A percentile compares a stretch with the other conserved stretches of the same genome.
Evolutionary conservation across 2,329 filamentous ascomycete genomes (phyloP).

Genomic region (Onygenales sp.): DNA sequence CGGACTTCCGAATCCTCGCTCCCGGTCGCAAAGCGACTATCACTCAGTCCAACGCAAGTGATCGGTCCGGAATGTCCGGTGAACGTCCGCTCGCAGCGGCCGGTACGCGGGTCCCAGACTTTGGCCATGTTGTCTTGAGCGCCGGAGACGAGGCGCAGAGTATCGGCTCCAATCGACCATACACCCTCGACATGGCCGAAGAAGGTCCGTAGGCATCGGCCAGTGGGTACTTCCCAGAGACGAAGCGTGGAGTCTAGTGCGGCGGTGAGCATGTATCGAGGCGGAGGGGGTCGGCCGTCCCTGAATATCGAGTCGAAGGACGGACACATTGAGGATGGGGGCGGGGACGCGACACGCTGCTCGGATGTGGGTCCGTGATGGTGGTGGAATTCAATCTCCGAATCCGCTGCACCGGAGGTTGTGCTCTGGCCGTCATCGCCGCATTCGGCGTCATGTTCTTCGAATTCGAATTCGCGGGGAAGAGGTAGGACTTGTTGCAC

Average conservation of each 20-base stretch:
- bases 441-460: conserved; percentile 53
- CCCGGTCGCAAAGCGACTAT: conserved; percentile 79
- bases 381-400: conserved; percentile 9
- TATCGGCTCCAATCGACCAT: conserved; percentile 86
- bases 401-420: conserved; percentile 10
- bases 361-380: conserved; percentile 1
- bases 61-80: conserved; percentile 85
- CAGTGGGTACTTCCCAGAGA: conserved; percentile 79
- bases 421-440: conserved; percentile 24
- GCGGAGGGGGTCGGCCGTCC: conserved; percentile 59
- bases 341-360: conserved; percentile 11
- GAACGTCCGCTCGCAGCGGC: conserved; percentile 85
- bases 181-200: conserved; percentile 96
- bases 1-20: conserved; percentile 89
- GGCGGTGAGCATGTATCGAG: conserved; percentile 85
- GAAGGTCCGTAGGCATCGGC: conserved; percentile 78
- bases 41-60: conserved; percentile 84
- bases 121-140: conserved; percentile 94
- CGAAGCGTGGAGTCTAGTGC: conserved; percentile 86
- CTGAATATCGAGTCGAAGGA: conserved; percentile 42
- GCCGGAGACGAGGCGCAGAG: conserved; percentile 75
- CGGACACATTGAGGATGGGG: conserved; percentile 12
- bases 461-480: conserved; percentile 80
- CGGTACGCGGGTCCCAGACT: conserved; percentile 85
- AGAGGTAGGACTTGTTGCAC: conserved; percentile 85